Percentiles rank a stretch among this genome's conserved stretches.
Conservation (phyloP, 192 early-diverging fungal genomes). For the Entomortierella chlamydospora region DNA sequence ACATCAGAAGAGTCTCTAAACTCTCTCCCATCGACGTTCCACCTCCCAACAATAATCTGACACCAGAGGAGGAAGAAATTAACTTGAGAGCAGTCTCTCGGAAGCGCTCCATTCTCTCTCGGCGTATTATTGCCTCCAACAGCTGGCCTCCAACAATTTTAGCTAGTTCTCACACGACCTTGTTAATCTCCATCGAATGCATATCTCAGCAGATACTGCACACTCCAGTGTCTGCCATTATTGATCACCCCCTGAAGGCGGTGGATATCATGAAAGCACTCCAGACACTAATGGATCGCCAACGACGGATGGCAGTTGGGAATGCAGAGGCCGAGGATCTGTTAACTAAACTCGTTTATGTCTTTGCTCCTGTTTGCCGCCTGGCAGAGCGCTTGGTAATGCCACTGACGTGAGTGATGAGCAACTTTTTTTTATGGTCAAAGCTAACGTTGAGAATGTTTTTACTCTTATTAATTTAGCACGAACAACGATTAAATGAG, state of each 20-base stretch:
- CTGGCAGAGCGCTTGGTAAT: conserved; percentile 71
- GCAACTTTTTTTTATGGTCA: too few species aligned
- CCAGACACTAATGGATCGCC: conserved; percentile 69
- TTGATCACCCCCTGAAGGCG: conserved; percentile 50
- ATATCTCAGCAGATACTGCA: conserved; percentile 64
- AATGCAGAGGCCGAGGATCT: conserved; percentile 73
- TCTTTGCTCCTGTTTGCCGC: conserved; percentile 70
- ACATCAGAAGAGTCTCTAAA: neutral
- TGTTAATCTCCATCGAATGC: conserved; percentile 64
- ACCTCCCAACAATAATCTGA: neutral
- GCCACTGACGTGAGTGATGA: too few species aligned
- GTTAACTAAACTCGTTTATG: conserved; percentile 67
- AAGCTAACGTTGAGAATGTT: too few species aligned
- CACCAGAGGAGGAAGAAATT: conserved; percentile 5
- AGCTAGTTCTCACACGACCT: conserved; percentile 65
- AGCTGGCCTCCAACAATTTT: conserved; percentile 73
- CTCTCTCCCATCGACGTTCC: conserved; percentile 21
- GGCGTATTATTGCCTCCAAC: conserved; percentile 66
- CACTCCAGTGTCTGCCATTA: conserved; percentile 59
- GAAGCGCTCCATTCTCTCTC: conserved; percentile 44
- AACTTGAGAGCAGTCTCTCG: conserved; percentile 16
- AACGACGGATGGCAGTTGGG: conserved; percentile 66
- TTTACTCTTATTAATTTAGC: conserved; percentile 6
- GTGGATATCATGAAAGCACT: conserved; percentile 73
- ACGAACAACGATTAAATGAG: conserved; percentile 44